Percentiles rank a stretch among this genome's conserved stretches.
Evolutionary conservation across 208 protist species (phyloP).

Genomic region (Trypanosoma theileri): DNA sequence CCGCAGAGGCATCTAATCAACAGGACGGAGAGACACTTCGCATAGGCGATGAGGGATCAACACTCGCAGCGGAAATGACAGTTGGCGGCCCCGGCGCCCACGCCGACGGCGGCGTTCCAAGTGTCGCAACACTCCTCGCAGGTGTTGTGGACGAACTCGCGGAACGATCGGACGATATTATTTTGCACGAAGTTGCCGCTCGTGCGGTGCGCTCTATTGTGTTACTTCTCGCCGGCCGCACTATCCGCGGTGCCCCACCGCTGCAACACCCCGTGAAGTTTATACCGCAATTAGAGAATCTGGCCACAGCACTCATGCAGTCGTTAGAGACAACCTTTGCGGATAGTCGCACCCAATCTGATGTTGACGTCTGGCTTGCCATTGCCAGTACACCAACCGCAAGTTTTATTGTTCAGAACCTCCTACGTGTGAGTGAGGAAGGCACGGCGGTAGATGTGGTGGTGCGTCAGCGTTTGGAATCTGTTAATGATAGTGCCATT

Average conservation of each 20-base stretch:
- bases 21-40: no score
- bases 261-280: conserved; percentile 47
- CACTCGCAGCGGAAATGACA: conserved; percentile 55
- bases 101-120: conserved; percentile 77
- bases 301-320: conserved; percentile 48
- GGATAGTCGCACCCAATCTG: conserved; percentile 32
- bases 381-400: conserved; percentile 61
- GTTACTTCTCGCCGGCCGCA: conserved; percentile 71
- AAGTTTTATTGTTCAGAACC: conserved; percentile 83
- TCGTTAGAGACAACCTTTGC: conserved; percentile 62
- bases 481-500: conserved; percentile 10
- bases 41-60: conserved; percentile 23
- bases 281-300: conserved; percentile 31
- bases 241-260: conserved; percentile 68
- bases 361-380: conserved; percentile 69
- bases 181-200: conserved; percentile 71
- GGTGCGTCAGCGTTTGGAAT: conserved; percentile 57
- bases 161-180: conserved; percentile 62
- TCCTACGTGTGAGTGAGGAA: conserved; percentile 67
- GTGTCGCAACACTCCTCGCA: conserved; percentile 67
- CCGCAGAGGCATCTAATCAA: conserved; percentile 30
- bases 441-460: conserved; percentile 43
- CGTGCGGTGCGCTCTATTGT: conserved; percentile 79
- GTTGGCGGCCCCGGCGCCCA: conserved; percentile 60
- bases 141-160: conserved; percentile 67